Conservation (phyloP, 2,329 filamentous ascomycete genomes). For the Talaromyces sp. region DNA sequence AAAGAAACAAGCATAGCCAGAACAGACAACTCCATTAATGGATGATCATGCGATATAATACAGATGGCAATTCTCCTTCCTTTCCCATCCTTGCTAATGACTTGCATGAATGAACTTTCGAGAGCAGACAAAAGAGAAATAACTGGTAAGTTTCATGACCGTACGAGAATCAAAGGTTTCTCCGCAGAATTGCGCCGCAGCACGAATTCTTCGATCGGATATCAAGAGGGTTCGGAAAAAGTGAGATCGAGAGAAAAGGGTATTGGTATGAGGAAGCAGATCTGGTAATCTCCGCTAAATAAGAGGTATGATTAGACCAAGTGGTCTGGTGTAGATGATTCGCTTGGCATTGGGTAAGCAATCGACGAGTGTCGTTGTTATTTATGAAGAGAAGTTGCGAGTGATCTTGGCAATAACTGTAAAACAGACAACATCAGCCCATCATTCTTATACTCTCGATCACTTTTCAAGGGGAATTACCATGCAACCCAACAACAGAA, state of each 20-base stretch:
- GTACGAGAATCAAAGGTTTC: neutral
- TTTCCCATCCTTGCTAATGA: neutral
- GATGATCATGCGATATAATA: slow-evolving; percentile 9
- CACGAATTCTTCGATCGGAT: neutral
- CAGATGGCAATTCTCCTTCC: slow-evolving; percentile 6
- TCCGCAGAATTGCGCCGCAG: neutral
- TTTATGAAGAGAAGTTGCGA: slow-evolving; percentile 68
- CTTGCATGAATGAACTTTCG: neutral
- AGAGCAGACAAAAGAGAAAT: neutral
- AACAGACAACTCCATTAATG: slow-evolving; percentile 3
- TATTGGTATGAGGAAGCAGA: slow-evolving; percentile 4
- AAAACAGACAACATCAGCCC: slow-evolving; percentile 20
- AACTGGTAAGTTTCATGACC: neutral
- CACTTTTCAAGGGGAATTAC: slow-evolving; percentile 51
- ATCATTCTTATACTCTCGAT: neutral
- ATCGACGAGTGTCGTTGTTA: neutral
- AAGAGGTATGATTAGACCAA: neutral
- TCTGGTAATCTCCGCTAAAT: neutral
- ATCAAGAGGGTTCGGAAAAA: neutral
- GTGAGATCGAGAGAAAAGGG: neutral
- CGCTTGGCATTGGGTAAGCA: neutral
- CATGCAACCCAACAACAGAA: slow-evolving; percentile 93
- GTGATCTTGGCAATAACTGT: slow-evolving; percentile 93
- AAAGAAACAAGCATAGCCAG: neutral
- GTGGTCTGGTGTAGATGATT: neutral